Percentiles rank a stretch among this genome's conserved stretches.
phyloP scores from a whole-genome alignment of 2,329 filamentous ascomycete species.

The Alternaria hordeiaustralica region DNA sequence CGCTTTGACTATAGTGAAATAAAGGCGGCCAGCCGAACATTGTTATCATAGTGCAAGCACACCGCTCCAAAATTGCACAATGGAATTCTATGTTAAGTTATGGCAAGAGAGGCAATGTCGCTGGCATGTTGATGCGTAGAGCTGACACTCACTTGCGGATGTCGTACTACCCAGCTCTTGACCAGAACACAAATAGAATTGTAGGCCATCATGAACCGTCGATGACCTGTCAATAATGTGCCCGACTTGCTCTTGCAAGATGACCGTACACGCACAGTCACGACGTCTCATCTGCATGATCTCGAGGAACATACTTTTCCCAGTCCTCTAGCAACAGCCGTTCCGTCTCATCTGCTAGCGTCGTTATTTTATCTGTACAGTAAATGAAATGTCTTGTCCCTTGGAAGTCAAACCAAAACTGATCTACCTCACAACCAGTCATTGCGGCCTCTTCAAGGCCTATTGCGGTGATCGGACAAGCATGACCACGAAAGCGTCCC shows the following conservation, averaged over 20 bases:
- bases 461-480: not conserved
- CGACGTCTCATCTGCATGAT: not conserved
- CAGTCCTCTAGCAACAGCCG: not conserved
- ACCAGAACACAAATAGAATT: not conserved
- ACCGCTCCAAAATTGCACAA: not conserved
- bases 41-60: not conserved
- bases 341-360: not conserved
- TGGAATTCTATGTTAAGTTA: not conserved
- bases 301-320: not conserved
- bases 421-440: not conserved
- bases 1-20: not conserved
- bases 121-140: not conserved
- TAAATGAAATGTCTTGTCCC: not conserved
- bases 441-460: not conserved
- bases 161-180: not conserved
- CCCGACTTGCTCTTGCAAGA: fast-evolving
- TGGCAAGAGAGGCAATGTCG: not conserved
- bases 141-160: not conserved
- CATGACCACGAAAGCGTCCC: not conserved
- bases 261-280: not conserved
- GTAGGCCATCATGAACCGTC: not conserved
- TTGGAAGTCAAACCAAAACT: not conserved
- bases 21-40: not conserved
- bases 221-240: not conserved
- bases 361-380: not conserved